Percentiles rank a stretch among this genome's conserved stretches.
Evolutionary conservation across 305 asterid genomes (phyloP).

Genomic region (Withania somnifera): DNA sequence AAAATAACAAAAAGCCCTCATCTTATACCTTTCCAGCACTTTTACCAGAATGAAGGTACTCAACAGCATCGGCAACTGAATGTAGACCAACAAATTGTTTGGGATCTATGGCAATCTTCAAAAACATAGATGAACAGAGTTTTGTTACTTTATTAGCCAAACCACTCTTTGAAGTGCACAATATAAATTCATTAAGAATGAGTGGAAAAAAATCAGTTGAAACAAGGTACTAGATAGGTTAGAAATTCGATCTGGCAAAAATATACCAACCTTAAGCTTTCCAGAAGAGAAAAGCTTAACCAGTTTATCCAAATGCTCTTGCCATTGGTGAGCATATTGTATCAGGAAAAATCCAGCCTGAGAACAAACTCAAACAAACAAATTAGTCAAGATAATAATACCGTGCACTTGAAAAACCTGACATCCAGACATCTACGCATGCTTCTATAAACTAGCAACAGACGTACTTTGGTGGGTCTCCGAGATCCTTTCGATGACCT

Average conservation of each 20-base stretch:
- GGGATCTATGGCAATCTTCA: slow-evolving; percentile 66
- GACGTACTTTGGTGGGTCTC: no score
- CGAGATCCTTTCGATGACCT: no score
- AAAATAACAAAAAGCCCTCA: background rate
- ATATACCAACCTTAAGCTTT: slow-evolving; percentile 60
- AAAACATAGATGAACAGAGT: background rate
- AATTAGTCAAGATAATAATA: background rate
- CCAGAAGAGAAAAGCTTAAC: slow-evolving; percentile 48
- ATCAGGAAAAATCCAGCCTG: slow-evolving; percentile 90
- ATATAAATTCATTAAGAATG: background rate
- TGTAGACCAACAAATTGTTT: slow-evolving; percentile 57
- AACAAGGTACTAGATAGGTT: background rate
- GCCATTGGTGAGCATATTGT: slow-evolving; percentile 80
- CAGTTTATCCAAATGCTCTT: slow-evolving; percentile 73
- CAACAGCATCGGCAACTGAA: slow-evolving; percentile 88
- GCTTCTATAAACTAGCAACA: background rate
- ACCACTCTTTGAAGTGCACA: background rate
- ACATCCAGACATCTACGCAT: background rate
- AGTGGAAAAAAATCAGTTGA: background rate
- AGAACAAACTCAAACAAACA: slow-evolving; percentile 13
- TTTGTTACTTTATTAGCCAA: background rate
- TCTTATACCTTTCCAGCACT: slow-evolving; percentile 84
- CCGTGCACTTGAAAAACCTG: background rate
- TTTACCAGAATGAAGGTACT: slow-evolving; percentile 85
- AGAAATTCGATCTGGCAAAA: background rate